Evolutionary conservation across 306 rosid genomes (phyloP).

Genomic region (Mimosa bimucronata): DNA sequence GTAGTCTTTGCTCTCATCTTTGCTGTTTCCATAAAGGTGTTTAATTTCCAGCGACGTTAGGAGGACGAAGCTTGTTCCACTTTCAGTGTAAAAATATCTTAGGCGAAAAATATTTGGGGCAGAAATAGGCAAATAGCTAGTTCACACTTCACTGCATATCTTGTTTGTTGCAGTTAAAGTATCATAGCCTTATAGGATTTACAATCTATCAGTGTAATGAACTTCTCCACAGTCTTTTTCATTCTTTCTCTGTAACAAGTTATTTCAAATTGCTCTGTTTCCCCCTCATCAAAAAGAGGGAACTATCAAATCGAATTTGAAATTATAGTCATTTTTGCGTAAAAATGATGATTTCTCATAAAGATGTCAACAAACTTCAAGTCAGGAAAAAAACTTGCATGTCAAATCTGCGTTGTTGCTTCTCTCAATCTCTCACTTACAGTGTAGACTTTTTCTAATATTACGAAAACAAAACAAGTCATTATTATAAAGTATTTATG

Average conservation of each 20-base stretch:
- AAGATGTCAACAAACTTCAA: no score
- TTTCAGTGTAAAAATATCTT: background rate
- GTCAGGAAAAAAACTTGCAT: no score
- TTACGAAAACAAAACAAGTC: no score
- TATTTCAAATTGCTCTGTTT: background rate
- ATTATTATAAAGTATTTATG: no score
- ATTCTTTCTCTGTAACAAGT: background rate
- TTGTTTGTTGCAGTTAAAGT: constrained; percentile 9
- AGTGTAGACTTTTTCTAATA: no score
- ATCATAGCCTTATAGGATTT: no score
- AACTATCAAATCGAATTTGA: no score
- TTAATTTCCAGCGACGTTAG: constrained; percentile 47
- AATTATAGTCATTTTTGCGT: background rate
- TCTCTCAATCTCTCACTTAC: no score
- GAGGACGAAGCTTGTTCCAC: no score
- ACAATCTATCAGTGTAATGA: background rate
- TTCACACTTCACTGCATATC: background rate
- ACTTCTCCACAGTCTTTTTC: background rate
- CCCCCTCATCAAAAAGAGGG: background rate
- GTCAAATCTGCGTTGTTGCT: no score
- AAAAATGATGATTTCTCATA: background rate
- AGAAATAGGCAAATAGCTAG: background rate
- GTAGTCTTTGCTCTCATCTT: constrained; percentile 43
- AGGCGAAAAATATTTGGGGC: background rate
- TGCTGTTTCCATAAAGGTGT: constrained; percentile 41